Percentiles rank a stretch among this genome's conserved stretches.
These are phyloP conservation scores for Panicum hallii DNA, from an alignment of 202 grass and related monocot genomes.

Conservation along the genomic window DNA sequence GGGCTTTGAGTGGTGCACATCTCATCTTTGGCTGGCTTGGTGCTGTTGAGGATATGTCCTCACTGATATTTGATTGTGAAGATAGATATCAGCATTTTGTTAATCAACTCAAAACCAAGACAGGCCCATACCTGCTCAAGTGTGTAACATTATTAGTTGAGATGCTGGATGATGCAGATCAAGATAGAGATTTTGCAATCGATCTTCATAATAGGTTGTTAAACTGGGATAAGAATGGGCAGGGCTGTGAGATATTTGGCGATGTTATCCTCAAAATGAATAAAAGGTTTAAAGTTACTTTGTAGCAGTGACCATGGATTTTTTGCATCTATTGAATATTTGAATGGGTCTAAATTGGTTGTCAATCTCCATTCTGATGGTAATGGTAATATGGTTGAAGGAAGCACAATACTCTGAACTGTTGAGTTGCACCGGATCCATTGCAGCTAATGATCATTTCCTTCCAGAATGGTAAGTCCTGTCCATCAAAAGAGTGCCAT, in stretches of 20 bases:
- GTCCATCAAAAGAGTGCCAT: slow-evolving; percentile 25
- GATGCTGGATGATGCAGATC: slow-evolving; percentile 32
- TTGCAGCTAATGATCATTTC: slow-evolving; percentile 6
- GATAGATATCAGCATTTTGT: slow-evolving; percentile 57
- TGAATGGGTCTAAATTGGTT: slow-evolving; percentile 8
- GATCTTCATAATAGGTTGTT: slow-evolving; percentile 75
- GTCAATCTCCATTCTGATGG: slow-evolving; percentile 10
- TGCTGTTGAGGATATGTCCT: slow-evolving; percentile 64
- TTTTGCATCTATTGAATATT: not conserved
- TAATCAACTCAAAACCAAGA: slow-evolving; percentile 65
- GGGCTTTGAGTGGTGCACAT: slow-evolving; percentile 59
- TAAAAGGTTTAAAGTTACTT: slow-evolving; percentile 13
- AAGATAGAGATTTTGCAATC: slow-evolving; percentile 49
- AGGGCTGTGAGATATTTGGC: slow-evolving; percentile 64
- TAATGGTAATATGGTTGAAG: not conserved
- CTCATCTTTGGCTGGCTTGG: slow-evolving; percentile 70
- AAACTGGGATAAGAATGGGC: slow-evolving; percentile 56
- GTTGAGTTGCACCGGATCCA: slow-evolving; percentile 14
- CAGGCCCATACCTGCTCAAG: slow-evolving; percentile 54
- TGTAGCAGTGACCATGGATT: slow-evolving; percentile 21
- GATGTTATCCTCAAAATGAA: slow-evolving; percentile 57
- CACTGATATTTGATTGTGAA: slow-evolving; percentile 65
- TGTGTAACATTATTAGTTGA: slow-evolving; percentile 62
- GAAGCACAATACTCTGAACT: not conserved
- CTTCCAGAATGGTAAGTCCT: slow-evolving; percentile 21